Percentiles rank a stretch among this genome's conserved stretches.
Conservation (phyloP, 805 yeast genomes). For the Spathaspora gorwiae region DNA sequence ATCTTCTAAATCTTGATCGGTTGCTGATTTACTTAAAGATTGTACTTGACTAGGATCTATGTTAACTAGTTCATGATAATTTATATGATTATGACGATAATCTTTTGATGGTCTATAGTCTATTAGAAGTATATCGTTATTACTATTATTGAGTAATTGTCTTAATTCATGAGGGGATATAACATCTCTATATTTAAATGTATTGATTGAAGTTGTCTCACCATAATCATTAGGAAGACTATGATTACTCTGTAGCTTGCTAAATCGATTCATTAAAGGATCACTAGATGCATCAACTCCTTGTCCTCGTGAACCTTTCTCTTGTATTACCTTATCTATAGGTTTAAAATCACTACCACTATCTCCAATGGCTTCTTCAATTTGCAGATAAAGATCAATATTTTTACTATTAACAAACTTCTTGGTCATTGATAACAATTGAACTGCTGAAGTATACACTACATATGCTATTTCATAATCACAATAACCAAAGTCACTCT, state of each 20-base stretch:
- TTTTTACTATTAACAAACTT: conserved; percentile 8
- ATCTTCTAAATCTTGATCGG: conserved; percentile 64
- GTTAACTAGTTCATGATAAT: conserved; percentile 55
- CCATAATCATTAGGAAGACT: no score
- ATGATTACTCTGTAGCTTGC: neutral
- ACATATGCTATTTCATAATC: conserved; percentile 36
- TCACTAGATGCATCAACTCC: neutral
- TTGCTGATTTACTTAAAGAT: conserved; percentile 34
- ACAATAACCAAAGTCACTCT: conserved; percentile 26
- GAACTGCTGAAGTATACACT: conserved; percentile 14
- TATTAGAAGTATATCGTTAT: conserved; percentile 46
- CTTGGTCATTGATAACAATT: conserved; percentile 8
- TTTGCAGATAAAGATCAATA: conserved; percentile 13
- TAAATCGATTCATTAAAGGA: conserved; percentile 2
- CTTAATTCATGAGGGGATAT: conserved; percentile 17
- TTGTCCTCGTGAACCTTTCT: neutral
- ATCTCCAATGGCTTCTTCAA: conserved; percentile 9
- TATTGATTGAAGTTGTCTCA: neutral
- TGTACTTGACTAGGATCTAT: conserved; percentile 55
- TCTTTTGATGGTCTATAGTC: conserved; percentile 65
- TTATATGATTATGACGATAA: conserved; percentile 61
- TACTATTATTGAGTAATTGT: conserved; percentile 5
- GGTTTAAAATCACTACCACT: no score
- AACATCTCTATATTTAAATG: conserved; percentile 7
- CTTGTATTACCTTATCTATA: neutral